A percentile compares a stretch with the other conserved stretches of the same genome.
phyloP scores from a whole-genome alignment of 768 basidiomycete genomes.

The Coprinopsis marcescibilis region DNA sequence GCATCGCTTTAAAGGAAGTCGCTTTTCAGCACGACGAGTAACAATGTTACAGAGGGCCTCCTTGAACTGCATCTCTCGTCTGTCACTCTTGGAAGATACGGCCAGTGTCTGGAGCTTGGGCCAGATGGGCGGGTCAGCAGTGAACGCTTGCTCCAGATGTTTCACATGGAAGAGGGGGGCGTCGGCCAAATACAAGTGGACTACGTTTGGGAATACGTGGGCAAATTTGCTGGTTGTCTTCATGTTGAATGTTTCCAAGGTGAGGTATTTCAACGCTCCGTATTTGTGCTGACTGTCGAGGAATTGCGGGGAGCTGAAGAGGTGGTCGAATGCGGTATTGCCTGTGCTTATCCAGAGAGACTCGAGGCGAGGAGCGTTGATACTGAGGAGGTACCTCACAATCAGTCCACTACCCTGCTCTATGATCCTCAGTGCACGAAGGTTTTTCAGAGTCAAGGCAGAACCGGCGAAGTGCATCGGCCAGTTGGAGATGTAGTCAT shows the following conservation, averaged over 20 bases:
- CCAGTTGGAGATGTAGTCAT: neutral
- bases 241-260: conserved; percentile 7
- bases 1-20: neutral
- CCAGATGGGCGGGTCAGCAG: conserved; percentile 1
- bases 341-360: neutral
- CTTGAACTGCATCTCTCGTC: neutral
- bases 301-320: conserved; percentile 7
- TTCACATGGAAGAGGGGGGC: neutral
- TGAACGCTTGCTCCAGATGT: neutral
- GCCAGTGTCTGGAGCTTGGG: conserved; percentile 6
- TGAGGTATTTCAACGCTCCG: conserved; percentile 3
- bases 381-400: neutral
- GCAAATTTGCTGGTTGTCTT: neutral
- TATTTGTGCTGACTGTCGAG: neutral
- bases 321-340: neutral
- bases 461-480: neutral
- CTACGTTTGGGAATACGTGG: conserved; percentile 6
- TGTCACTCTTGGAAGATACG: neutral
- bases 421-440: conserved; percentile 1
- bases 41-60: conserved; percentile 3
- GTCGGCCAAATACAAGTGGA: neutral
- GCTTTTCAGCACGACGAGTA: neutral
- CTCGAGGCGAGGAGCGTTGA: conserved; percentile 4
- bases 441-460: neutral
- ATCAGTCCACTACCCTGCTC: neutral